Evolutionary conservation across 2,329 filamentous ascomycete genomes (phyloP), one percentile per base, ranked within the genome.

Genomic region (Botryotinia convoluta): DNA sequence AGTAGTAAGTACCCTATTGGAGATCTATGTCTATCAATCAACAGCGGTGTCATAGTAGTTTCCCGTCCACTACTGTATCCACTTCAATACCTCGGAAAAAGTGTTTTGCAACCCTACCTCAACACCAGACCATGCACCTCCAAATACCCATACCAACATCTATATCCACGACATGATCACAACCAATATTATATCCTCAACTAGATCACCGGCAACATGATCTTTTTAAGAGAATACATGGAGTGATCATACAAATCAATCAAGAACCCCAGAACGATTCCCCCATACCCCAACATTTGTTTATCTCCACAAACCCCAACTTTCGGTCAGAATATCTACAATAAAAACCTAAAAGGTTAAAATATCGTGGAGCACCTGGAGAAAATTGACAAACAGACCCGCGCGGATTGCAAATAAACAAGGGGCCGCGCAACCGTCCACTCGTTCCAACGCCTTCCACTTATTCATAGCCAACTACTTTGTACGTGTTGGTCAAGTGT

Each of bases 371-470:
- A 61, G 35, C 35, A n/a, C 12, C 35, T 61, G 35, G 35, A 16
- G 32, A 22, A 54, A 54, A 29, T 29, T 54, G 4, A 37, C 8
- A 64, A 32, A 45, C 42, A 22, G 61, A 22, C 61, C 39, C 39
- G 39, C n/a, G 39, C 18, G 18, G 16, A 64, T 32, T 64, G 8
- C 51, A 18, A 45, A 45, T 18, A 16, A 64, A 64, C 61, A 29
- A 45, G 61, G n/a, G 61, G 39, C 61, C 39, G 39, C 61, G 61
- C 39, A 64, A 45, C 26, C 16, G 39, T 64, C 61, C 61, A 64
- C 60, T 42, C 35, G 7, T n/a, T 61, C 22, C 20, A n/a, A 62
- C 35, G 22, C 35, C 60, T 62, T 39, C 37, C 35, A 62, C 35
- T 42, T 39, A n/a, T 62, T 18, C 20, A 8, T 3, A 37, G 32